Evolutionary conservation across 805 yeast species (phyloP).

Genomic region (Kazachstania taianensis): DNA sequence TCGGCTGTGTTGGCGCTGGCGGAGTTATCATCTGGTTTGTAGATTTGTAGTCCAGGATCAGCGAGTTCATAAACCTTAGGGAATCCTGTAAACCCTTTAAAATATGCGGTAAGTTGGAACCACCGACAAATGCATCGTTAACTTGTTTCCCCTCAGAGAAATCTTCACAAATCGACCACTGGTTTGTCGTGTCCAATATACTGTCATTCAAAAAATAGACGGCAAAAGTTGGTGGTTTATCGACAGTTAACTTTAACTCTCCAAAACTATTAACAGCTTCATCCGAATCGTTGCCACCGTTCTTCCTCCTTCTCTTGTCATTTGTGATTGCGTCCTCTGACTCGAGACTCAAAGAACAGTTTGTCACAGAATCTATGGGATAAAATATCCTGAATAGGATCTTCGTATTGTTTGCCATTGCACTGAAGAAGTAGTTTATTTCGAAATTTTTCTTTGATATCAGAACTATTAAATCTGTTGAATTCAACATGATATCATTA

Average conservation of each 20-base stretch:
- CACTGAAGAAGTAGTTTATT: conserved; percentile 69
- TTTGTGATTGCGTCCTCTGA: conserved; percentile 20
- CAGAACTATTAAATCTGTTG: conserved; percentile 62
- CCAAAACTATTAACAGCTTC: conserved; percentile 23
- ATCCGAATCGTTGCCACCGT: conserved; percentile 13
- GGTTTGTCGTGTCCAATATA: conserved; percentile 32
- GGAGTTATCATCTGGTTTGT: conserved; percentile 24
- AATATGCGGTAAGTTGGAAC: conserved; percentile 57
- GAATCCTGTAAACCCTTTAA: conserved; percentile 48
- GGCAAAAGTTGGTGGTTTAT: conserved; percentile 66
- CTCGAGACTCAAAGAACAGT: conserved; percentile 47
- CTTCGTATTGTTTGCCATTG: conserved; percentile 55
- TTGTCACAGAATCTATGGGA: conserved; percentile 50
- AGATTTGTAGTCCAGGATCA: conserved; percentile 38
- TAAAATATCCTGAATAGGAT: conserved; percentile 64
- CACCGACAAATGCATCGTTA: conserved; percentile 52
- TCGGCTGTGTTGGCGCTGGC: conserved; percentile 2
- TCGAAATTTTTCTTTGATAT: conserved; percentile 62
- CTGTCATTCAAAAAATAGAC: conserved; percentile 55
- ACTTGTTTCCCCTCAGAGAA: conserved; percentile 80
- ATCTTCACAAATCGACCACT: conserved; percentile 62
- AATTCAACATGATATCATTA: conserved; percentile 48
- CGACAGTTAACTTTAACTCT: conserved; percentile 41
- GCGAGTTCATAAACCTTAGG: conserved; percentile 43
- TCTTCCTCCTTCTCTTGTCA: not conserved